These are phyloP conservation scores for Umbelopsis isabellina DNA, from an alignment of 192 early-diverging fungal genomes.

Conservation along the genomic window DNA sequence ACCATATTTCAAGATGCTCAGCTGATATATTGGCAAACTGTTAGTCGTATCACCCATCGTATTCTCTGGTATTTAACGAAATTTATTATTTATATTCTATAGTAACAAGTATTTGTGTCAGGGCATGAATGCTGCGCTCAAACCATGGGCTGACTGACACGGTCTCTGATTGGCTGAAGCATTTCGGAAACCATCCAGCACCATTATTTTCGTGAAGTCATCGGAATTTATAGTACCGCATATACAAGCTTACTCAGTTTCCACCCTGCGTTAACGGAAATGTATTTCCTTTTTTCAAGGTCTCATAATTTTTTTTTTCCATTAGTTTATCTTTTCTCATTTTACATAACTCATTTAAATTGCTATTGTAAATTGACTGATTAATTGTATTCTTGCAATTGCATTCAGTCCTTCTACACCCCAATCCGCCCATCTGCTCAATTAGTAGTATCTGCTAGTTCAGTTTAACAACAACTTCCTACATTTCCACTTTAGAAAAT, in stretches of 20 bases:
- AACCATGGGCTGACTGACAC: no score
- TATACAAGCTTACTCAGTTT: slow-evolving; percentile 1
- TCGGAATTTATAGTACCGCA: slow-evolving; percentile 1
- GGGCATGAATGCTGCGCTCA: no score
- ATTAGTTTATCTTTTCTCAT: not conserved
- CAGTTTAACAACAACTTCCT: not conserved
- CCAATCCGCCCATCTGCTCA: not conserved
- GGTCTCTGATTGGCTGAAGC: not conserved
- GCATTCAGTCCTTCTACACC: not conserved
- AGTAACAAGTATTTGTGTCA: no score
- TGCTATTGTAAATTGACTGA: no score
- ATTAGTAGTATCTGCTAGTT: slow-evolving; percentile 9
- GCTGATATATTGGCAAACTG: no score
- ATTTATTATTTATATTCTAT: no score
- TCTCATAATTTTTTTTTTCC: not conserved
- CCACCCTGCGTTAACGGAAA: not conserved
- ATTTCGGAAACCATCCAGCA: slow-evolving; percentile 12
- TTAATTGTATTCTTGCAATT: not conserved
- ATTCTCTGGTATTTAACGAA: no score
- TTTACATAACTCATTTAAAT: not conserved
- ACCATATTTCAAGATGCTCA: no score
- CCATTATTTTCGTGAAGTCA: slow-evolving; percentile 21
- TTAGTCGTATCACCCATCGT: no score
- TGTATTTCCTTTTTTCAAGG: not conserved
- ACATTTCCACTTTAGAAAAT: not conserved